A percentile compares a stretch with the other conserved stretches of the same genome.
These are phyloP conservation scores for Fusarium avenaceum DNA, from an alignment of 2,329 filamentous ascomycete genomes.

Conservation along the genomic window DNA sequence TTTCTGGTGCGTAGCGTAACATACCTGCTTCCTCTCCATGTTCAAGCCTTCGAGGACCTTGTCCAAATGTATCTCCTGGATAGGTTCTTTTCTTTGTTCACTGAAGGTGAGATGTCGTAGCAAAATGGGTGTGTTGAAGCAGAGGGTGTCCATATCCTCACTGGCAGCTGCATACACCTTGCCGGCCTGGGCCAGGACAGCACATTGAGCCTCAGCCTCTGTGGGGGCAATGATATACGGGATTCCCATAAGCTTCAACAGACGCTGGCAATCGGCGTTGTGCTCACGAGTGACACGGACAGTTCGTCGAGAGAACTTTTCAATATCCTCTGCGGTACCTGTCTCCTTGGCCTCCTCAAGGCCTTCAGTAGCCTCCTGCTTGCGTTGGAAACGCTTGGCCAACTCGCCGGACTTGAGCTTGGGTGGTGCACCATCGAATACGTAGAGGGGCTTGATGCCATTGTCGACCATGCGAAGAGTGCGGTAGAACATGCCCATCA, in stretches of 20 bases:
- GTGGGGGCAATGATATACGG: slow-evolving; percentile 96
- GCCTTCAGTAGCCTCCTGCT: slow-evolving; percentile 89
- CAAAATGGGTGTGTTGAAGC: slow-evolving; percentile 92
- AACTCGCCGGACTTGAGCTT: slow-evolving; percentile 98
- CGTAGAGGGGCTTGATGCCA: slow-evolving; percentile 97
- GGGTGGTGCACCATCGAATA: slow-evolving; percentile 96
- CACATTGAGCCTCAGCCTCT: slow-evolving; percentile 97
- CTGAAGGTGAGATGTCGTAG: slow-evolving; percentile 95
- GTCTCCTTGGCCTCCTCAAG: slow-evolving; percentile 97
- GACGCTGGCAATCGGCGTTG: slow-evolving; percentile 91
- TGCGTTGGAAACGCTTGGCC: slow-evolving; percentile 95
- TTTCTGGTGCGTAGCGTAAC: not conserved
- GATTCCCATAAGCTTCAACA: slow-evolving; percentile 95
- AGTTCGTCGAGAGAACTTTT: slow-evolving; percentile 95
- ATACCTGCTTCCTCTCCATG: slow-evolving; percentile 89
- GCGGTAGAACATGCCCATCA: slow-evolving; percentile 99
- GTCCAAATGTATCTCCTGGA: slow-evolving; percentile 92
- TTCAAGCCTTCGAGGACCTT: slow-evolving; percentile 87
- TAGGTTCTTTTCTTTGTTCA: slow-evolving; percentile 96
- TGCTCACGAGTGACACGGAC: slow-evolving; percentile 97
- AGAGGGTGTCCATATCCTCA: slow-evolving; percentile 99
- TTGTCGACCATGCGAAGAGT: slow-evolving; percentile 98
- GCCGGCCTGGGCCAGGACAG: slow-evolving; percentile 86
- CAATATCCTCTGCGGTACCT: slow-evolving; percentile 95
- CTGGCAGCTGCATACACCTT: slow-evolving; percentile 98